phyloP scores from a whole-genome alignment of 805 yeast species.

The Teunomyces kruisii region DNA sequence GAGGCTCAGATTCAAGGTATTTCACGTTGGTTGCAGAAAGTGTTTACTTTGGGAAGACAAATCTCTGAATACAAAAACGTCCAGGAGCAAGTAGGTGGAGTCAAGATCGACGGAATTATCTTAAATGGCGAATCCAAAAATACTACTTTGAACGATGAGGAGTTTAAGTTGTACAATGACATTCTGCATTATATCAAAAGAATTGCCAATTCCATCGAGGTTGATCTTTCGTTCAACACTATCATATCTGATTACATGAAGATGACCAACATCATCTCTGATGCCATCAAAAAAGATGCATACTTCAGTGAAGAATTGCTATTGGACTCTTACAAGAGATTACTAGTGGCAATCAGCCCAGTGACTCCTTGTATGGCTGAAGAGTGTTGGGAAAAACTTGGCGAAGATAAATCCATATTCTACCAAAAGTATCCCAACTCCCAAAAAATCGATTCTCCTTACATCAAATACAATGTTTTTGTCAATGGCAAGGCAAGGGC shows the following conservation, averaged over 20 bases:
- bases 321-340: slow-evolving; percentile 48
- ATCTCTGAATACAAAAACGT: slow-evolving; percentile 11
- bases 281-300: slow-evolving; percentile 34
- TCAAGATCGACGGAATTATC: slow-evolving; percentile 17
- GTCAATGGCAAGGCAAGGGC: slow-evolving; percentile 72
- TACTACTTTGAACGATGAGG: slow-evolving; percentile 39
- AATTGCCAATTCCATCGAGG: slow-evolving; percentile 60
- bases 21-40: slow-evolving; percentile 78
- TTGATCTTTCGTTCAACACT: slow-evolving; percentile 70
- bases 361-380: slow-evolving; percentile 81
- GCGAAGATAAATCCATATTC: slow-evolving; percentile 51
- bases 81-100: slow-evolving; percentile 1
- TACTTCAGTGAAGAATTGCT: slow-evolving; percentile 40
- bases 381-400: slow-evolving; percentile 68
- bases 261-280: slow-evolving; percentile 51
- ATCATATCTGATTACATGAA: slow-evolving; percentile 90
- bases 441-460: slow-evolving; percentile 37
- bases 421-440: slow-evolving; percentile 64
- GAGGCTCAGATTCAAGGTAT: slow-evolving; percentile 82
- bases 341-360: slow-evolving; percentile 70
- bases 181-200: slow-evolving; percentile 46
- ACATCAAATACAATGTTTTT: slow-evolving; percentile 54
- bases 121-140: slow-evolving; percentile 18
- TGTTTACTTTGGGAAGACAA: slow-evolving; percentile 34
- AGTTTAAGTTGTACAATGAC: slow-evolving; percentile 58